Evolutionary conservation across 2,329 filamentous ascomycete genomes (phyloP), one percentile per base, ranked within the genome.

Genomic region (Nothomitra cinnamomea): DNA sequence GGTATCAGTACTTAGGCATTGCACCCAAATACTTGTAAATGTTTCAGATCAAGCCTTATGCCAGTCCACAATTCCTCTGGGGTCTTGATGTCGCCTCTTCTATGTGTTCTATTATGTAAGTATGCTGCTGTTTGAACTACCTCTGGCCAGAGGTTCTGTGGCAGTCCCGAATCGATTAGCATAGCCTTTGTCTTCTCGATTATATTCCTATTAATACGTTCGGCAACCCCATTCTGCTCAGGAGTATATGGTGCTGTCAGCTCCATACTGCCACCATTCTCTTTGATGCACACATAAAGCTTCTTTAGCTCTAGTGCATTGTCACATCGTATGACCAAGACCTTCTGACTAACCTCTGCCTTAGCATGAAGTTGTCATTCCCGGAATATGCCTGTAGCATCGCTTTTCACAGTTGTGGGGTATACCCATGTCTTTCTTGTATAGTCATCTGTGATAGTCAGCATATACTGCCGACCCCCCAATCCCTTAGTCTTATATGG

Each of bases 221-320:
- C 56, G 17, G 53, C 43, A 0, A 58, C 53, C 1, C 51, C 56
- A 52, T 57, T 57, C 22, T 56, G 54, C 24, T 57, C 52, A 6
- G 54, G 52, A 0, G 55, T 55, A 41, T 57, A 55, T 22, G 53
- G 51, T 21, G 51, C 43, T 1, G 47, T 28, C 2, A 48, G 47
- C 35, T 58, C 45, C 36, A 50, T 55, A 12, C 1, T 22, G 15
- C 51, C 50, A 2, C 52, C 28, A n/a, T 52, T 17, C 4, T 19
- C 25, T 1, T 13, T 4, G 3, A 43, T 25, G 3, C 13, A 12
- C 1, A 21, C 24, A 1, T 19, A 12, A 8, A 52, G 32, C 21
- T 43, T 52, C 32, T 41, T 28, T 7, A 35, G 22, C 38, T 52
- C 51, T 5, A 17, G 25, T 1, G 32, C 38, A 3, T 38, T 43